phyloP scores from a whole-genome alignment of 2,329 filamentous ascomycete genomes.

The Trichoderma harzianum region DNA sequence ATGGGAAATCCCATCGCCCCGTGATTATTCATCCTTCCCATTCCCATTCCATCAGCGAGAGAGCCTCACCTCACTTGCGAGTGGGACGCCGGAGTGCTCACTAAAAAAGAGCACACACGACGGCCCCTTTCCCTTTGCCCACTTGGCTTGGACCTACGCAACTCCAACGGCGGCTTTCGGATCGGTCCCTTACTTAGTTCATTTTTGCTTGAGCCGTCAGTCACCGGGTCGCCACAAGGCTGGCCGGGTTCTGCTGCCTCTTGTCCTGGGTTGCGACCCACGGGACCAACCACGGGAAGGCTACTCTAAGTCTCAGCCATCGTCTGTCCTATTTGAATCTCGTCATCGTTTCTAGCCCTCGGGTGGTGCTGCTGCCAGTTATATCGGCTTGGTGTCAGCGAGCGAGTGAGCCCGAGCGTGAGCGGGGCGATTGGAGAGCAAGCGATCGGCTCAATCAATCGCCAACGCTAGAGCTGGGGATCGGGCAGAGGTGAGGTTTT shows the following conservation, averaged over 20 bases:
- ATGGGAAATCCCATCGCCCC: conserved; percentile 4
- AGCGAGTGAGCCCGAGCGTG: not conserved
- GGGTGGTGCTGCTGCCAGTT: not conserved
- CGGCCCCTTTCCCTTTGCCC: conserved; percentile 7
- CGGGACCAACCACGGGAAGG: not conserved
- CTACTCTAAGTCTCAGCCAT: not conserved
- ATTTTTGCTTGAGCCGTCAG: not conserved
- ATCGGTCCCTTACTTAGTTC: not conserved
- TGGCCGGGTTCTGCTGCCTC: not conserved
- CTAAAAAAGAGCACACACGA: conserved; percentile 2
- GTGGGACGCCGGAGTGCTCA: conserved; percentile 11
- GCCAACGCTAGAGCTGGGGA: not conserved
- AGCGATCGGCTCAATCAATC: conserved; percentile 1
- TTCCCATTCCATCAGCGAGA: not conserved
- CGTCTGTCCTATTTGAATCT: not conserved
- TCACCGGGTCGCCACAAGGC: conserved; percentile 3
- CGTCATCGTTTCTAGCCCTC: not conserved
- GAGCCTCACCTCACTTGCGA: not conserved
- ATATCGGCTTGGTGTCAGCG: not conserved
- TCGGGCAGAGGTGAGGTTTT: not conserved
- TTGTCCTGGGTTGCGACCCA: not conserved
- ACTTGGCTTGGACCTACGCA: not conserved
- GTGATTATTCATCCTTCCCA: conserved; percentile 18
- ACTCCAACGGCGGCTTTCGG: not conserved
- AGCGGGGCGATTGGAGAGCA: conserved; percentile 7